phyloP scores from a whole-genome alignment of 176 grass and related monocot genomes.

The Aegilops bicornis region DNA sequence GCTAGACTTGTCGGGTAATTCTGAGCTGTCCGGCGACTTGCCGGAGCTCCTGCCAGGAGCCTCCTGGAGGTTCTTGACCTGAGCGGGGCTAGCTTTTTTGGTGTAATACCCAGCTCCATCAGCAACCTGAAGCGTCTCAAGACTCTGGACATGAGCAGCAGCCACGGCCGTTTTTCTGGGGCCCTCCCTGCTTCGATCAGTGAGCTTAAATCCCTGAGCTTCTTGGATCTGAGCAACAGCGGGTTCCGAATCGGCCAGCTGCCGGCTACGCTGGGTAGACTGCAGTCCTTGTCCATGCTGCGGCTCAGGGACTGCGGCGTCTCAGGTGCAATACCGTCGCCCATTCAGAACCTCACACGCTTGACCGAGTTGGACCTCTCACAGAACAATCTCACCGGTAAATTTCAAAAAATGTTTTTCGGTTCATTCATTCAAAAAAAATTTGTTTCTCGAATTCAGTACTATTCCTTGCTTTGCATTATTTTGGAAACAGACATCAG shows the following conservation, averaged over 20 bases:
- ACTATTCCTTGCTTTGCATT: neutral
- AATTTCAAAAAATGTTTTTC: neutral
- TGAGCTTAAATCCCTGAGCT: neutral
- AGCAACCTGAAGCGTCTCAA: constrained; percentile 27
- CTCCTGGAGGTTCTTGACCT: constrained; percentile 46
- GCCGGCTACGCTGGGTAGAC: constrained; percentile 8
- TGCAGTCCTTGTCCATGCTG: constrained; percentile 17
- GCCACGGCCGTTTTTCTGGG: neutral
- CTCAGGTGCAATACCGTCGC: constrained; percentile 13
- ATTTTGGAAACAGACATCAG: neutral
- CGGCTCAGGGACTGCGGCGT: constrained; percentile 5
- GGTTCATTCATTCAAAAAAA: too few species aligned
- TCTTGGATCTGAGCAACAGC: constrained; percentile 33
- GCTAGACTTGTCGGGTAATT: constrained; percentile 47
- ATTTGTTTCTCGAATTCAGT: neutral
- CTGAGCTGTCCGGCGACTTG: constrained; percentile 39
- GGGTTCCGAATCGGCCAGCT: constrained; percentile 1
- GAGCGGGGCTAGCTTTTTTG: constrained; percentile 30
- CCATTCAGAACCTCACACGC: neutral
- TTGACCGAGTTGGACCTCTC: constrained; percentile 21
- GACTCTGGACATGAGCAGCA: constrained; percentile 8
- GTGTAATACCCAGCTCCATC: constrained; percentile 36
- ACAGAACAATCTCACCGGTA: constrained; percentile 32
- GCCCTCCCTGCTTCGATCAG: constrained; percentile 11
- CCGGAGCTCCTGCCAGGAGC: constrained; percentile 19